Conservation (phyloP, 202 grass and related monocot species). For the Setaria viridis region DNA sequence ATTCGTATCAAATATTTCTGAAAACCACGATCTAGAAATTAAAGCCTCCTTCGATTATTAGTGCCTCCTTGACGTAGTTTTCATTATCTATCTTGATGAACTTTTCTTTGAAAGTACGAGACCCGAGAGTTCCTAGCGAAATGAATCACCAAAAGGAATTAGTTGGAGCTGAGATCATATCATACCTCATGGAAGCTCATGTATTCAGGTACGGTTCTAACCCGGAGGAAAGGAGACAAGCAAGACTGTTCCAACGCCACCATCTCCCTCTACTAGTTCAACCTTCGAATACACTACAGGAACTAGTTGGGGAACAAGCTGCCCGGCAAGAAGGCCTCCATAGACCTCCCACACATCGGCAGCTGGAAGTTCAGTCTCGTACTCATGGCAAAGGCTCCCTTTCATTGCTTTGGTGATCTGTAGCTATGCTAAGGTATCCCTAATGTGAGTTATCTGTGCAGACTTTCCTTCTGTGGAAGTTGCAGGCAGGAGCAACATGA, state of each 20-base stretch:
- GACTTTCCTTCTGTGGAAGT: slow-evolving; percentile 4
- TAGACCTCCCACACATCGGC: slow-evolving; percentile 60
- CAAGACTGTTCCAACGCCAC: slow-evolving; percentile 49
- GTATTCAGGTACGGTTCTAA: slow-evolving; percentile 30
- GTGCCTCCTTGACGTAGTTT: slow-evolving; percentile 56
- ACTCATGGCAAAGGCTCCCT: slow-evolving; percentile 56
- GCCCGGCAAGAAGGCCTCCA: slow-evolving; percentile 26
- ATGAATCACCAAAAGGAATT: neutral
- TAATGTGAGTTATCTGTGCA: neutral
- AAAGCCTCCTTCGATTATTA: slow-evolving; percentile 51
- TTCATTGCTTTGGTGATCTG: slow-evolving; percentile 35
- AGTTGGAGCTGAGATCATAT: neutral
- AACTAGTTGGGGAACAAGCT: slow-evolving; percentile 48
- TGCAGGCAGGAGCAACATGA: neutral
- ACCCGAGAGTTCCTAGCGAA: slow-evolving; percentile 23
- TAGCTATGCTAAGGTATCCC: neutral
- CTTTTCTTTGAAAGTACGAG: slow-evolving; percentile 56
- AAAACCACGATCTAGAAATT: slow-evolving; percentile 53
- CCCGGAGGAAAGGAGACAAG: slow-evolving; percentile 55
- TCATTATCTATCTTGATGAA: slow-evolving; percentile 61
- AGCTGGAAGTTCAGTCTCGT: slow-evolving; percentile 42
- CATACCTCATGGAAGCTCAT: neutral
- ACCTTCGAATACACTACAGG: slow-evolving; percentile 49
- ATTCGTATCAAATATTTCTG: slow-evolving; percentile 44
- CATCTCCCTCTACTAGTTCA: slow-evolving; percentile 57